phyloP scores from a whole-genome alignment of 495 filamentous ascomycete genomes.

The Trichocladium antarcticum region DNA sequence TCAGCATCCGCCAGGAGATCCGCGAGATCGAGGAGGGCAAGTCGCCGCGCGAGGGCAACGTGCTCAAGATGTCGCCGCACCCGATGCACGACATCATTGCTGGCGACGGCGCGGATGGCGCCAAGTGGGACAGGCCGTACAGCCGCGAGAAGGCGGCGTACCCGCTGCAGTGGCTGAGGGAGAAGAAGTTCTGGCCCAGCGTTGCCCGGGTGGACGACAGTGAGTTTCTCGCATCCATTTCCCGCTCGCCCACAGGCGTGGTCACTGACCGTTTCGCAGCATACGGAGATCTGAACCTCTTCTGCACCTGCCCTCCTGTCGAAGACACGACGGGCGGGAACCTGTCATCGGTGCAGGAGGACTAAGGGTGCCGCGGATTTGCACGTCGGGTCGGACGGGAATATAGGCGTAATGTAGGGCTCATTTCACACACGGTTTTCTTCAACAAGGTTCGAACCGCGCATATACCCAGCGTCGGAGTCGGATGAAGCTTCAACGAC shows the following conservation, averaged over 20 bases:
- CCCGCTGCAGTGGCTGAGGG: slow-evolving; percentile 69
- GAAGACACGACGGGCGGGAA: slow-evolving; percentile 42
- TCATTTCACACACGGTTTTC: neutral
- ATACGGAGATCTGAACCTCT: slow-evolving; percentile 85
- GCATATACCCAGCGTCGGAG: neutral
- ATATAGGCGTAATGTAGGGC: neutral
- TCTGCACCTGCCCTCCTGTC: slow-evolving; percentile 89
- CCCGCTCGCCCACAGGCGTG: too few relatives aligned
- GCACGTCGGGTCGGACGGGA: neutral
- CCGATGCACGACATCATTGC: slow-evolving; percentile 68
- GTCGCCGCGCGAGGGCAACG: slow-evolving; percentile 69
- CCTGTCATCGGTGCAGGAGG: slow-evolving; percentile 17
- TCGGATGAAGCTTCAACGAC: neutral
- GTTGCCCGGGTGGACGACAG: slow-evolving; percentile 86
- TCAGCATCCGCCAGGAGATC: slow-evolving; percentile 83
- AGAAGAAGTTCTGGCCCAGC: slow-evolving; percentile 98
- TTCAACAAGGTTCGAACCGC: neutral
- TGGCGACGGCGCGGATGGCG: slow-evolving; percentile 37
- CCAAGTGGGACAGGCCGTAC: slow-evolving; percentile 70
- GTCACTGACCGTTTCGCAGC: slow-evolving; percentile 36
- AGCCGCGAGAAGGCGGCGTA: slow-evolving; percentile 77
- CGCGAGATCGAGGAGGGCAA: slow-evolving; percentile 70
- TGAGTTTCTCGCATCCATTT: slow-evolving; percentile 39
- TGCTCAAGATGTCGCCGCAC: slow-evolving; percentile 88
- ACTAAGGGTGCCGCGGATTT: neutral